These are phyloP conservation scores for Podosphaera xanthii DNA, from an alignment of 2,329 filamentous ascomycete species.

Conservation along the genomic window DNA sequence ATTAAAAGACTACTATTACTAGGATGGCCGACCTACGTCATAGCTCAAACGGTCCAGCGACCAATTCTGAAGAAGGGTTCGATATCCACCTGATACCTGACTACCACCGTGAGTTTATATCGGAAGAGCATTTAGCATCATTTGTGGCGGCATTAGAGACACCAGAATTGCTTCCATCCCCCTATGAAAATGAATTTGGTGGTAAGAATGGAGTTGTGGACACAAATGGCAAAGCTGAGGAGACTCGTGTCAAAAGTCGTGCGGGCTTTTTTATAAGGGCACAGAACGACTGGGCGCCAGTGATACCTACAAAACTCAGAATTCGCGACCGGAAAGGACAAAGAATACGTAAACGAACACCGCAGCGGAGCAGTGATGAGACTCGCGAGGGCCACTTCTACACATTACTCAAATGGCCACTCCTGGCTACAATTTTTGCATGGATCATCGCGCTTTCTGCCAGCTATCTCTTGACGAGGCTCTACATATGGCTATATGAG, in stretches of 20 bases:
- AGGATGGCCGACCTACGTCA: slow-evolving; percentile 15
- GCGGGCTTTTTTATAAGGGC: slow-evolving; percentile 48
- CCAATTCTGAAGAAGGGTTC: slow-evolving; percentile 38
- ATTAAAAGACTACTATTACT: too few species aligned
- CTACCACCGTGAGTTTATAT: slow-evolving; percentile 53
- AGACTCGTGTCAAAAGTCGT: slow-evolving; percentile 4
- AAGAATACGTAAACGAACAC: slow-evolving; percentile 17
- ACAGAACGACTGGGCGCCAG: slow-evolving; percentile 85
- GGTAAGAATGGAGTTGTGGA: background rate
- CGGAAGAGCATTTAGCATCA: slow-evolving; percentile 45
- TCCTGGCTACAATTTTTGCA: slow-evolving; percentile 54
- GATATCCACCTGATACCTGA: slow-evolving; percentile 56
- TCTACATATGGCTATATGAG: slow-evolving; percentile 87
- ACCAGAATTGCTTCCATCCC: slow-evolving; percentile 29
- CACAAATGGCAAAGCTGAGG: background rate
- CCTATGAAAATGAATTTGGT: background rate
- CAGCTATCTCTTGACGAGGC: slow-evolving; percentile 56
- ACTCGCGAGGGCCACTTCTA: slow-evolving; percentile 88
- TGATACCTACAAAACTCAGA: slow-evolving; percentile 25
- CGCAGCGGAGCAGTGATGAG: slow-evolving; percentile 50
- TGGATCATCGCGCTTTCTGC: slow-evolving; percentile 58
- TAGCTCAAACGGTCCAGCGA: slow-evolving; percentile 29
- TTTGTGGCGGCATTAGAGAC: slow-evolving; percentile 68
- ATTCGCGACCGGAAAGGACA: slow-evolving; percentile 17
- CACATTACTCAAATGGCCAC: slow-evolving; percentile 71